These are phyloP conservation scores for Nemania serpens DNA, from an alignment of 2,329 filamentous ascomycete genomes.

Conservation along the genomic window DNA sequence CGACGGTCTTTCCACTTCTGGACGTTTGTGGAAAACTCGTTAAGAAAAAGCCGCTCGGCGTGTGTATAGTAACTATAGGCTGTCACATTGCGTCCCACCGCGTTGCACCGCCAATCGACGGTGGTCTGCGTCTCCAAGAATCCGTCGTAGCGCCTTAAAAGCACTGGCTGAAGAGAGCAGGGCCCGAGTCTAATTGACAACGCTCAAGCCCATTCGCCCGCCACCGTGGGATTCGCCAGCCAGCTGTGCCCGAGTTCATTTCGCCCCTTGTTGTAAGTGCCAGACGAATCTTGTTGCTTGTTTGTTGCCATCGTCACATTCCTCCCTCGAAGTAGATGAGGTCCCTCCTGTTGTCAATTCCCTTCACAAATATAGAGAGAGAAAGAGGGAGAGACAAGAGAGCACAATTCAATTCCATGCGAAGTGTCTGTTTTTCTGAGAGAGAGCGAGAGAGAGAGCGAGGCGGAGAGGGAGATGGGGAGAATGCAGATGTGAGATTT, in stretches of 20 bases:
- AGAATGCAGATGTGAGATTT: not conserved
- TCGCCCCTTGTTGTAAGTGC: conserved; percentile 32
- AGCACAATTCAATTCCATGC: not conserved
- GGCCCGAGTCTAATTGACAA: conserved; percentile 26
- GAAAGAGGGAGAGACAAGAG: not conserved
- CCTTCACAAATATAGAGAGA: not conserved
- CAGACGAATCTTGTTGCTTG: conserved; percentile 12
- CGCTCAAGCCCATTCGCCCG: conserved; percentile 18
- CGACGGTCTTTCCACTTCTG: conserved; percentile 3
- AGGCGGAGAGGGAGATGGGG: not conserved
- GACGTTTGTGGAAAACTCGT: conserved; percentile 3
- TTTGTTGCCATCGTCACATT: conserved; percentile 2
- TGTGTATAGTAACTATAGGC: not conserved
- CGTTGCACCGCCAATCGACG: conserved; percentile 26
- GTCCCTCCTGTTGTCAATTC: not conserved
- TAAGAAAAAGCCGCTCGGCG: conserved; percentile 12
- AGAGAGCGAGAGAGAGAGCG: conserved; percentile 4
- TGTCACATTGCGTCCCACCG: conserved; percentile 20
- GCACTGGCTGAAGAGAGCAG: conserved; percentile 21
- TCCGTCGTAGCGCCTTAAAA: conserved; percentile 15
- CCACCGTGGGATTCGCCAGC: conserved; percentile 19
- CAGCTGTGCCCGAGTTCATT: conserved; percentile 5
- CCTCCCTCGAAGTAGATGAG: not conserved
- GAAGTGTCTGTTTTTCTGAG: not conserved
- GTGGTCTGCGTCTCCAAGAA: conserved; percentile 22